Evolutionary conservation across 495 filamentous ascomycete species (phyloP).

Genomic region (Penicillium egyptiacum): DNA sequence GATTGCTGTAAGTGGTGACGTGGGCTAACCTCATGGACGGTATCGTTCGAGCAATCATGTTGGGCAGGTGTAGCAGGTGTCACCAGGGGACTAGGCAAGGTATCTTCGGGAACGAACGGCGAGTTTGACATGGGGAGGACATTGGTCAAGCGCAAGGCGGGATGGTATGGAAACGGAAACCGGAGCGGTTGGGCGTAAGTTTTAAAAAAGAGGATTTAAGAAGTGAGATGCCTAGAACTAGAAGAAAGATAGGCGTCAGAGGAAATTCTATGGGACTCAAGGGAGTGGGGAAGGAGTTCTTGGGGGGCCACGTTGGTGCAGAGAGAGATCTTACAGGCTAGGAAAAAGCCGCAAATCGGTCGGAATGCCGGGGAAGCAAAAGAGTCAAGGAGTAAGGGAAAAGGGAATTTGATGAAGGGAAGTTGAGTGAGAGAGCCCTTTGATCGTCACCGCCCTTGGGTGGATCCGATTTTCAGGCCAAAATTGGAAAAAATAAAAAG

Average conservation of each 20-base stretch:
- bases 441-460: constrained; percentile 29
- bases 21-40: constrained; percentile 40
- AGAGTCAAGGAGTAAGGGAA: background rate
- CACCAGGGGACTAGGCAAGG: constrained; percentile 50
- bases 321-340: constrained; percentile 40
- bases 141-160: constrained; percentile 49
- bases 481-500: background rate
- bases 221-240: background rate
- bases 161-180: constrained; percentile 32
- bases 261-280: constrained; percentile 17
- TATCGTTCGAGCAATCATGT: constrained; percentile 46
- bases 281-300: constrained; percentile 3
- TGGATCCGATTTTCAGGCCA: constrained; percentile 8
- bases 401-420: constrained; percentile 15
- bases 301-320: constrained; percentile 39
- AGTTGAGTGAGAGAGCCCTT: constrained; percentile 16
- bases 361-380: constrained; percentile 11
- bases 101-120: constrained; percentile 49
- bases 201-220: background rate
- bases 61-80: constrained; percentile 49
- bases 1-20: constrained; percentile 42
- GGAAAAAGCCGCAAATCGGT: constrained; percentile 21
- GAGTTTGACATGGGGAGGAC: constrained; percentile 58
- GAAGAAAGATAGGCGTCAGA: constrained; percentile 13
- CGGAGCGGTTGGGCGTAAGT: constrained; percentile 9